Conservation (phyloP, 352 stramenopile genomes). For the Pythium phragmiticola region DNA sequence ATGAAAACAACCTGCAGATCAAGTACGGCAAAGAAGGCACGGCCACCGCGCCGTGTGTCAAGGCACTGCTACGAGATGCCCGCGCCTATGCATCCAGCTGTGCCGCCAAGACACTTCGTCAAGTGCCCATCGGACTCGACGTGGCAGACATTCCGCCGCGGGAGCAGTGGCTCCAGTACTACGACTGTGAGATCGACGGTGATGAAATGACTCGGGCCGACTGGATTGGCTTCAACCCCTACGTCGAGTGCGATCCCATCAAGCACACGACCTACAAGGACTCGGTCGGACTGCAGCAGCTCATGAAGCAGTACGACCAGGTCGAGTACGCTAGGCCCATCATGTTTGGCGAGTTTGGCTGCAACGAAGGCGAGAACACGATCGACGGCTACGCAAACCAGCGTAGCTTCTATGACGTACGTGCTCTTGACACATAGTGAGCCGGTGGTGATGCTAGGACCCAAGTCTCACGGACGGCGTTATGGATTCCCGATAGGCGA, state of each 20-base stretch:
- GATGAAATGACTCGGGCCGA: constrained; percentile 41
- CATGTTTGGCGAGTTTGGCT: constrained; percentile 74
- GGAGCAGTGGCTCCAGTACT: constrained; percentile 68
- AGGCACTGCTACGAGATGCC: constrained; percentile 65
- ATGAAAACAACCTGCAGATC: constrained; percentile 58
- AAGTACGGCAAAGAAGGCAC: constrained; percentile 37
- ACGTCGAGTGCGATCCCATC: constrained; percentile 55
- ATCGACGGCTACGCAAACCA: constrained; percentile 62
- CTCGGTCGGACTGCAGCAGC: constrained; percentile 43
- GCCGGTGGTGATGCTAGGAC: no score
- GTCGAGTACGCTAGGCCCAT: constrained; percentile 49
- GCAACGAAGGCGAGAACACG: constrained; percentile 60
- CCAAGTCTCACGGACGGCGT: neutral
- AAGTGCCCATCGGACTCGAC: constrained; percentile 71
- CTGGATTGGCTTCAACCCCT: constrained; percentile 57
- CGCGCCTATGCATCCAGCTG: constrained; percentile 51
- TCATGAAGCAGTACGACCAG: constrained; percentile 59
- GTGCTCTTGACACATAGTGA: neutral
- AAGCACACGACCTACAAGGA: constrained; percentile 45
- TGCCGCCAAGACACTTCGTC: constrained; percentile 33
- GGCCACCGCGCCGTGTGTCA: constrained; percentile 61
- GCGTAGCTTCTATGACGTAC: constrained; percentile 54
- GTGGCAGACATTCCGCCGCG: constrained; percentile 68
- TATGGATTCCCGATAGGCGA: constrained; percentile 36
- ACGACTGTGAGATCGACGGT: constrained; percentile 60